Base-by-base conservation (phyloP, 164 flowering plant species). In the Chloranthus sessilifolius region DNA sequence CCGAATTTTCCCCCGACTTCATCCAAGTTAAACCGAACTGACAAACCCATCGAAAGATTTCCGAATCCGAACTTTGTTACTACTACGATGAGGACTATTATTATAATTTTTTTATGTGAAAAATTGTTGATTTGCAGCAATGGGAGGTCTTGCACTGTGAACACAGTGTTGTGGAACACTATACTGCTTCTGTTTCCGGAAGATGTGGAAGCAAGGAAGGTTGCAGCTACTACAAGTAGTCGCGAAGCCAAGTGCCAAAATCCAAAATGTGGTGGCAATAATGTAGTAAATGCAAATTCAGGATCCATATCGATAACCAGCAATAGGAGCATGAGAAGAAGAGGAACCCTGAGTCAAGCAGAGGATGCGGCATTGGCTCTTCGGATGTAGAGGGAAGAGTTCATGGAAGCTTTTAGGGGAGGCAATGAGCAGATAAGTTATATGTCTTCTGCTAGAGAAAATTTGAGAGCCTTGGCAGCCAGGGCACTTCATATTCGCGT, bases 91-190 rank as follows among this genome's bases (percentile, higher is more conserved):
- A n/a, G n/a, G n/a, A n/a, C n/a, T n/a, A n/a, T n/a, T n/a, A n/a
- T n/a, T n/a, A n/a, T n/a, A n/a, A n/a, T n/a, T n/a, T n/a, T n/a
- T n/a, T n/a, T n/a, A n/a, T n/a, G n/a, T n/a, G n/a, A n/a, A n/a
- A n/a, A n/a, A n/a, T n/a, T n/a, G n/a, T n/a, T n/a, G n/a, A n/a
- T n/a, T n/a, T n/a, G n/a, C n/a, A n/a, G n/a, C n/a, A n/a, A n/a
- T n/a, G n/a, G n/a, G n/a, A n/a, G n/a, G n/a, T n/a, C n/a, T n/a
- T n/a, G n/a, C n/a, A n/a, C n/a, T n/a, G n/a, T n/a, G n/a, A n/a
- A n/a, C n/a, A n/a, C n/a, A n/a, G n/a, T n/a, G n/a, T 88, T 92
- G 27, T 89, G 97, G 97, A 89, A 86, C 79, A 86, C 97, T 28
- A 86, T 89, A 33, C 97, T 86, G 67, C 88, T 88, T 42, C 62